phyloP scores from a whole-genome alignment of 495 filamentous ascomycete genomes.

The Bacidia rubella region DNA sequence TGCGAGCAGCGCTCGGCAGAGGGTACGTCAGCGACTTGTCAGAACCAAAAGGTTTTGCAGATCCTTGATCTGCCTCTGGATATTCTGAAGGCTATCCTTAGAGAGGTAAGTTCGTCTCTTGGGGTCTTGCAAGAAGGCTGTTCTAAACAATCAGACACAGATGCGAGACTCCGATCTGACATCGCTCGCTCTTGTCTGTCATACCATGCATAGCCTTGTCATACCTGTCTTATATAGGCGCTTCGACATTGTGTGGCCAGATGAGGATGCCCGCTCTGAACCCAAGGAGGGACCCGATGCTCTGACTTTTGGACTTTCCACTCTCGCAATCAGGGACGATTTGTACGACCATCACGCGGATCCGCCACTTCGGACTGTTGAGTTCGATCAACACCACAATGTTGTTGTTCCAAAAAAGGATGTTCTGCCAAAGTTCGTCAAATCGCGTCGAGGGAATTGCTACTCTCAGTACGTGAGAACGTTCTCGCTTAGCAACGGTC shows the following conservation, averaged over 20 bases:
- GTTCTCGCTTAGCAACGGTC: conserved; percentile 85
- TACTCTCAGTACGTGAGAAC: conserved; percentile 78
- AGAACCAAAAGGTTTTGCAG: too few relatives aligned
- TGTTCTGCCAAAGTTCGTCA: conserved; percentile 9
- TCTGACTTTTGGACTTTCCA: conserved; percentile 79
- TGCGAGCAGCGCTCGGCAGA: too few relatives aligned
- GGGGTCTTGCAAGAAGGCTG: background rate
- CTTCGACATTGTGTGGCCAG: conserved; percentile 93
- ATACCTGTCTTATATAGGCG: conserved; percentile 82
- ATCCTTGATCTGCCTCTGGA: conserved; percentile 80
- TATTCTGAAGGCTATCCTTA: conserved; percentile 74
- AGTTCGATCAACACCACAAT: conserved; percentile 14
- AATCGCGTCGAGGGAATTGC: conserved; percentile 51
- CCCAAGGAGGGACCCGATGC: conserved; percentile 73
- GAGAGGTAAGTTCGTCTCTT: conserved; percentile 49
- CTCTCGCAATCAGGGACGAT: conserved; percentile 66
- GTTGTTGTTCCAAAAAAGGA: conserved; percentile 15
- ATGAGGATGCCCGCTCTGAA: conserved; percentile 47
- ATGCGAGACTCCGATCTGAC: conserved; percentile 49
- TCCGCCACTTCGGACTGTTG: conserved; percentile 9
- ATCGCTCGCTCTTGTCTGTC: conserved; percentile 69
- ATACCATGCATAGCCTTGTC: conserved; percentile 65
- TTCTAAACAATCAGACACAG: conserved; percentile 2
- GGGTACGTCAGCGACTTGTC: too few relatives aligned
- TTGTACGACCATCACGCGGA: conserved; percentile 39